Conservation (phyloP, 352 stramenopile genomes). For the Globisporangium lucens region DNA sequence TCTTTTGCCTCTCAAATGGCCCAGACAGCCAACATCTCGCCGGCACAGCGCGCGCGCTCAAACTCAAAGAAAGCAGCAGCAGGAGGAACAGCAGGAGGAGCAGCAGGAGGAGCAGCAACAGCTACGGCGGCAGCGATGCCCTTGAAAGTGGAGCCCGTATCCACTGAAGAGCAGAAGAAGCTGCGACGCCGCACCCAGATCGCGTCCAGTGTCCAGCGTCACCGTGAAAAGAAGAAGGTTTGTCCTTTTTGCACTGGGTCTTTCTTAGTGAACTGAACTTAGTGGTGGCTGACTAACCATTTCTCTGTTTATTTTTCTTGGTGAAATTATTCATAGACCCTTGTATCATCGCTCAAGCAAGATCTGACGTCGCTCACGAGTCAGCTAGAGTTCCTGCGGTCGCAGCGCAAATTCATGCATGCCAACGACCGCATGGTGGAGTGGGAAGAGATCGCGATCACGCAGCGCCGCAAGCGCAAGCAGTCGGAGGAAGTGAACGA, state of each 20-base stretch:
- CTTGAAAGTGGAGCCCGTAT: conserved; percentile 24
- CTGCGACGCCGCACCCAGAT: conserved; percentile 54
- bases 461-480: conserved; percentile 56
- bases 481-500: conserved; percentile 53
- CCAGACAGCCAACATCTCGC: conserved; percentile 1
- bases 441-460: conserved; percentile 60
- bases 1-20: not conserved
- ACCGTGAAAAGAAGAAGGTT: conserved; percentile 64
- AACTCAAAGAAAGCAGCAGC: not conserved
- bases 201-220: conserved; percentile 58
- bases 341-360: conserved; percentile 43
- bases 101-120: not conserved
- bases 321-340: conserved; percentile 19
- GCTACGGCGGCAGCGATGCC: not conserved
- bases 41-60: not conserved
- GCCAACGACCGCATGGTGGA: conserved; percentile 45
- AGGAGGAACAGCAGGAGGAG: not conserved
- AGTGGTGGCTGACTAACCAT: not conserved
- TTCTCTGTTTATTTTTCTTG: not conserved
- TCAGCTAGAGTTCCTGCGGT: conserved; percentile 38
- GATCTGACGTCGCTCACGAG: conserved; percentile 40
- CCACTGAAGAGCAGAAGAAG: conserved; percentile 60
- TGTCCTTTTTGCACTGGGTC: not conserved
- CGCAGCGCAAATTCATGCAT: conserved; percentile 38
- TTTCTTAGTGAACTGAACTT: not conserved